Base-by-base conservation (phyloP, 1,284 basidiomycete genomes). In the Microbotryum violaceum region DNA sequence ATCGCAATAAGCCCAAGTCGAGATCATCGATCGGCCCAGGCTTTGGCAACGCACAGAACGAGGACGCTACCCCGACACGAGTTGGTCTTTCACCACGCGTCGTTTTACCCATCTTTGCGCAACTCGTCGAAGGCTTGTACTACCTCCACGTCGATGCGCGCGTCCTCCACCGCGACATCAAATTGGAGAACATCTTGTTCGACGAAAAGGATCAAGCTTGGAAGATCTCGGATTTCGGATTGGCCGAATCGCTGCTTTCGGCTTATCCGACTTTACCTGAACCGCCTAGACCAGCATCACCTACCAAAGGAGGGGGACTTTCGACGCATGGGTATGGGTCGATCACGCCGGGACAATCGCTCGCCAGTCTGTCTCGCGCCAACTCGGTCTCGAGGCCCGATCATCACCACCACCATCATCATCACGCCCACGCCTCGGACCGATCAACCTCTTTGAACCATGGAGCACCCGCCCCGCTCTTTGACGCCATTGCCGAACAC, bases 181-280 rank as follows among this genome's bases (percentile, higher is more conserved):
- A 98, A 78, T 83, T 97, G 60, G 94, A 97, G 78, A 98, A 98
- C 77, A 85, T 97, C 53, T 82, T 98, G 56, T 85, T 92, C 45
- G 58, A 60, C 23, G 57, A 47, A 47, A 31, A 12, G 23, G 46
- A 42, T 47, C 18, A 31, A 20, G 18, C 59, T 12, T 75, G 74
- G 74, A 67, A 73, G 29, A 57, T 93, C 46, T 79, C 81, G 51
- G 90, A 93, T 76, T 93, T 93, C 76, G 90, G 90, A 56, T 81
- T 92, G 77, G 80, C 89, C 29, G 61, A 68, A 31, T 25, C 37
- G 37, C 25, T 53, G n/a, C 51, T 33, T 18, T n/a, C 27, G 25
- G 37, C 37, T 18, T 42, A 42, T 42, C 16, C 37, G 37, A 42
- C 37, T 42, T 42, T 42, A 18, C 37, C 37, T 16, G 37, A 42